Conservation (phyloP, 2,329 filamentous ascomycete species). For the Claviceps fusiformis region DNA sequence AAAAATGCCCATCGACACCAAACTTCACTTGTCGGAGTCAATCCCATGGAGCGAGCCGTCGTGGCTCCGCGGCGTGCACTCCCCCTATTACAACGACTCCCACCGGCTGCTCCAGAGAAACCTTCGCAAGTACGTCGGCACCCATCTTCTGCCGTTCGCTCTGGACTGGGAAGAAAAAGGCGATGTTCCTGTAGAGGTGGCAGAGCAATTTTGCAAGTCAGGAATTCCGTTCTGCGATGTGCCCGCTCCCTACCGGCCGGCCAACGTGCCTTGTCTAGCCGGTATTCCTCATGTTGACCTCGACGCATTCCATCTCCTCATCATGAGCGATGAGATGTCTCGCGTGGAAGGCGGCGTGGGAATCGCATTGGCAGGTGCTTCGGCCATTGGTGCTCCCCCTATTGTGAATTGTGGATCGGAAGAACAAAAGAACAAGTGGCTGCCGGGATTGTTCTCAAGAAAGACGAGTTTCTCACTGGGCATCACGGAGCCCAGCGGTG, state of each 20-base stretch:
- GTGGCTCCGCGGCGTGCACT: conserved; percentile 11
- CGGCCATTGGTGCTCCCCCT: conserved; percentile 32
- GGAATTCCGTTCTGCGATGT: neutral
- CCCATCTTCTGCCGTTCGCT: too few species aligned
- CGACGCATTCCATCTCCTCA: conserved; percentile 43
- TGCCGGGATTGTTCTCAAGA: conserved; percentile 20
- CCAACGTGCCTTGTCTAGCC: conserved; percentile 10
- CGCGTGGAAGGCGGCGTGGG: conserved; percentile 43
- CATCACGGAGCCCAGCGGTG: conserved; percentile 48
- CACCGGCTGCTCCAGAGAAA: conserved; percentile 30
- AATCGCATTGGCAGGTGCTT: conserved; percentile 44
- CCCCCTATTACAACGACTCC: conserved; percentile 47
- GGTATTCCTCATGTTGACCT: conserved; percentile 33
- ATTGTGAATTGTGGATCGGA: neutral
- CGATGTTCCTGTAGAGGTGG: too few species aligned
- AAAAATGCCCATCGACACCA: conserved; percentile 3
- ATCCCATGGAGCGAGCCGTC: conserved; percentile 16
- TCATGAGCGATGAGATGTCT: conserved; percentile 40
- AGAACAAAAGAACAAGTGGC: neutral
- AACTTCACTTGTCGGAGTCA: conserved; percentile 9
- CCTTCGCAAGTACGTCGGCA: too few species aligned
- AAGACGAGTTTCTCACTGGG: conserved; percentile 49
- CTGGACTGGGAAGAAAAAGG: too few species aligned
- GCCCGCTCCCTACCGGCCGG: neutral
- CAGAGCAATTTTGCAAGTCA: neutral